phyloP scores from a whole-genome alignment of 768 basidiomycete genomes.

The Ephemerocybe angulata region DNA sequence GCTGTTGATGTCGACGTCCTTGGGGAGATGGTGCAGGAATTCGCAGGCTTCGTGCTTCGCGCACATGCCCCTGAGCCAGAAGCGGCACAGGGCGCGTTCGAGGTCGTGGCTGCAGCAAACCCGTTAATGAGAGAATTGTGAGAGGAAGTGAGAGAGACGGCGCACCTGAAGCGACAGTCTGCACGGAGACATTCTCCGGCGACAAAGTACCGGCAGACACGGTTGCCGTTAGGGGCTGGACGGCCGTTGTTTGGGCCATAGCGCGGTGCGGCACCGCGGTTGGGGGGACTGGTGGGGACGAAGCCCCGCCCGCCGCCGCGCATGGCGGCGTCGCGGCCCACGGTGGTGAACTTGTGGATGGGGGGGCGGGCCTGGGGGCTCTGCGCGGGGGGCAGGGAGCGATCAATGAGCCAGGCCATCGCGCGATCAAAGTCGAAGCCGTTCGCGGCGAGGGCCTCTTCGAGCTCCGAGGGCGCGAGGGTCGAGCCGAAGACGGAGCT shows the following conservation, averaged over 20 bases:
- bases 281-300: constrained; percentile 28
- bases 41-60: constrained; percentile 96
- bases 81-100: constrained; percentile 90
- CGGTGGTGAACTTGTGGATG: constrained; percentile 50
- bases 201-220: constrained; percentile 95
- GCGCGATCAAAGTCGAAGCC: constrained; percentile 95
- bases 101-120: constrained; percentile 72
- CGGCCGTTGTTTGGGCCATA: constrained; percentile 48
- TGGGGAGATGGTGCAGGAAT: constrained; percentile 88
- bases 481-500: constrained; percentile 90
- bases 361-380: constrained; percentile 19
- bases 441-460: constrained; percentile 84
- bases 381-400: constrained; percentile 39
- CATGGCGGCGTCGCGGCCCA: constrained; percentile 50
- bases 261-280: constrained; percentile 30
- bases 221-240: constrained; percentile 56
- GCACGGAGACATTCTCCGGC: constrained; percentile 94
- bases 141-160: neutral
- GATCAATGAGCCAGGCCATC: constrained; percentile 92
- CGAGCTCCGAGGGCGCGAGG: constrained; percentile 85
- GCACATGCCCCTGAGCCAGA: constrained; percentile 97
- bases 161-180: constrained; percentile 96
- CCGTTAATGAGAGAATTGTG: neutral
- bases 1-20: constrained; percentile 74
- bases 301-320: constrained; percentile 41